A percentile compares a stretch with the other conserved stretches of the same genome.
Evolutionary conservation across 805 yeast genomes (phyloP).

Genomic region (Lachancea cidri): DNA sequence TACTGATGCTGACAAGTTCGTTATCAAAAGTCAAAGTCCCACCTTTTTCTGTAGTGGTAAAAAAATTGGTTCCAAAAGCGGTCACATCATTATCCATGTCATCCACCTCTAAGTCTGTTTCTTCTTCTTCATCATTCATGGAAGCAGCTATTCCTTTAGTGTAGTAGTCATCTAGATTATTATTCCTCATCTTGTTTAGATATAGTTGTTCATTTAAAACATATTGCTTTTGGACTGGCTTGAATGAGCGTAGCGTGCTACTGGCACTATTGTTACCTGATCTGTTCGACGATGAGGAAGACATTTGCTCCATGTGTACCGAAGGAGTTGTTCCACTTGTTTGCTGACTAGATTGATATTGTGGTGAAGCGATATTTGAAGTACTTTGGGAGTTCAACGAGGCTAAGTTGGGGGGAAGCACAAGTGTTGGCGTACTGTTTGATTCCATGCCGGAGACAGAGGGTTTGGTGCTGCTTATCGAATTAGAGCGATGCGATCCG

Average conservation of each 20-base stretch:
- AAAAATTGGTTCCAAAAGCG: conserved; percentile 20
- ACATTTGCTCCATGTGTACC: conserved; percentile 9
- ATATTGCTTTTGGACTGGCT: conserved; percentile 27
- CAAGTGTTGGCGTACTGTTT: conserved; percentile 19
- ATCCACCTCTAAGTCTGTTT: conserved; percentile 30
- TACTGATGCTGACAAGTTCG: conserved; percentile 24
- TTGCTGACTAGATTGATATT: conserved; percentile 1
- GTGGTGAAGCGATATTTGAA: conserved; percentile 9
- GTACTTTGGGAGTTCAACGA: conserved; percentile 22
- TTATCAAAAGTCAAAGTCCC: conserved; percentile 14
- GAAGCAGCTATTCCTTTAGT: conserved; percentile 54
- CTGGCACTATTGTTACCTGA: conserved; percentile 10
- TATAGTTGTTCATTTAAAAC: conserved; percentile 61
- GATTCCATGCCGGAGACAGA: conserved; percentile 4
- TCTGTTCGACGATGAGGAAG: conserved; percentile 19
- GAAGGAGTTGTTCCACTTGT: conserved; percentile 1
- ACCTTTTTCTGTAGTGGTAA: conserved; percentile 14
- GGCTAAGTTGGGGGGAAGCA: conserved; percentile 25
- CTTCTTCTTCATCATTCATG: conserved; percentile 30
- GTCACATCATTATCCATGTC: conserved; percentile 29
- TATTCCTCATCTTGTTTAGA: conserved; percentile 55
- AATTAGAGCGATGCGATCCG: conserved; percentile 8
- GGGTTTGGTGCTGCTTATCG: conserved; percentile 8
- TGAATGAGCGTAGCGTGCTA: conserved; percentile 12
- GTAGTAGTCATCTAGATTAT: conserved; percentile 62